A percentile compares a stretch with the other conserved stretches of the same genome.
Conservation (phyloP, 495 filamentous ascomycete species). For the Oleoguttula mirabilis region DNA sequence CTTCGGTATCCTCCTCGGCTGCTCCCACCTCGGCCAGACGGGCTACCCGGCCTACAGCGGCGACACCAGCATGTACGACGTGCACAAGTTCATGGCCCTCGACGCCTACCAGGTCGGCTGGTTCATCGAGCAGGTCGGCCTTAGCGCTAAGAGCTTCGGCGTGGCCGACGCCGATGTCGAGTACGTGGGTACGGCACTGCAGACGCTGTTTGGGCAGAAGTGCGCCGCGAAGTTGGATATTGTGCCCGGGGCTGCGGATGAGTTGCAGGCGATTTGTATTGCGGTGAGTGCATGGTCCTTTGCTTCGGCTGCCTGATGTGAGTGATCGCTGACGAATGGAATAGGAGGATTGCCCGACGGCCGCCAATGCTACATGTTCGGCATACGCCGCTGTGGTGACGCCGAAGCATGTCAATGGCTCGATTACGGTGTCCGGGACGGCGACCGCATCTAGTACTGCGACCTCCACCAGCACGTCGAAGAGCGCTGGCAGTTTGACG, state of each 20-base stretch:
- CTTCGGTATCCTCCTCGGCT: constrained; percentile 42
- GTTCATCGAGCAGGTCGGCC: constrained; percentile 43
- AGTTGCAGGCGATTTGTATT: constrained; percentile 18
- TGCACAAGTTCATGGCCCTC: constrained; percentile 46
- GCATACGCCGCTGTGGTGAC: neutral
- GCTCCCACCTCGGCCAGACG: constrained; percentile 33
- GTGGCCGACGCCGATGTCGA: constrained; percentile 34
- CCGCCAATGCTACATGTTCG: neutral
- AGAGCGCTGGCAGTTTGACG: too few relatives aligned
- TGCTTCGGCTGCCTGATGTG: neutral
- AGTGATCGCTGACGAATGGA: neutral
- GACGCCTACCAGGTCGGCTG: constrained; percentile 37
- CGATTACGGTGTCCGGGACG: neutral
- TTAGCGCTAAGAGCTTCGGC: constrained; percentile 41
- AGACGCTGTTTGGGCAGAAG: constrained; percentile 33
- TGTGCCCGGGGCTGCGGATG: constrained; percentile 3
- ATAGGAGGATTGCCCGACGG: neutral
- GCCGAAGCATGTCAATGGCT: neutral
- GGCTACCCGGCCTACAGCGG: constrained; percentile 37
- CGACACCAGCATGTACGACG: constrained; percentile 34
- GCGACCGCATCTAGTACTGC: too few relatives aligned
- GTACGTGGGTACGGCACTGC: constrained; percentile 32
- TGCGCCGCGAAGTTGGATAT: constrained; percentile 31
- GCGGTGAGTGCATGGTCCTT: constrained; percentile 1
- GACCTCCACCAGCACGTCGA: too few relatives aligned